Base-by-base conservation (phyloP, 192 early-diverging fungal genomes). In the Backusella luteola region DNA sequence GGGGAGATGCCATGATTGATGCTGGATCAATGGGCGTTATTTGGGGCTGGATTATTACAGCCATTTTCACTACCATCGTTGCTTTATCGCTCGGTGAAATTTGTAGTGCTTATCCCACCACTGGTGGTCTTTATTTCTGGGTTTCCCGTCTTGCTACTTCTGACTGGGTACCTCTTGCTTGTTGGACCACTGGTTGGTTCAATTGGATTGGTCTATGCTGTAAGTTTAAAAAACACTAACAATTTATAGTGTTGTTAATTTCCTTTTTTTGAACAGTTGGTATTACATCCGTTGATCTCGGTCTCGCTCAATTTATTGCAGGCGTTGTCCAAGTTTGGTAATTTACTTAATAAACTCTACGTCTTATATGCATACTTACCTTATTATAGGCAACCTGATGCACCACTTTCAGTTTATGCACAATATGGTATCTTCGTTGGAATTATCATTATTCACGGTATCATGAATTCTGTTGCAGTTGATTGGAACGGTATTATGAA, bases 111-210 rank as follows among this genome's bases (percentile, higher is more conserved):
- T 88, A 81, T 69, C 85, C 87, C 12, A 86, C 87, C 17, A 85
- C 85, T 9, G 85, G 85, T 34, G 84, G 71, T 53, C 73, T 88
- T 11, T 88, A 88, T 79, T 88, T 84, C 73, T 88, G 87, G 87
- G 80, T 81, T 7, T 83, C 83, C 38, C 67, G 79, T n/a, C 77
- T 89, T 17, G 83, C 84, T 4, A 84, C 77, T 12, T 76, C 84
- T 23, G 81, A 83, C 11, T 85, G 82, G 82, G 86, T 84, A 4
- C 87, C 87, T 32, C 76, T 89, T 38, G 82, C 83, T 15, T 85
- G 82, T 26, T 88, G 87, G 87, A 67, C 85, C 34, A 85, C 85
- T 46, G 87, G 87, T 63, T 88, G 85, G 71, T 83, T 72, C 35
- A 87, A 87, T 74, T 87, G 86, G 86, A 67, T 87, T 63, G 86